phyloP scores from a whole-genome alignment of 345 rosid species.

The Citrus trifoliata region DNA sequence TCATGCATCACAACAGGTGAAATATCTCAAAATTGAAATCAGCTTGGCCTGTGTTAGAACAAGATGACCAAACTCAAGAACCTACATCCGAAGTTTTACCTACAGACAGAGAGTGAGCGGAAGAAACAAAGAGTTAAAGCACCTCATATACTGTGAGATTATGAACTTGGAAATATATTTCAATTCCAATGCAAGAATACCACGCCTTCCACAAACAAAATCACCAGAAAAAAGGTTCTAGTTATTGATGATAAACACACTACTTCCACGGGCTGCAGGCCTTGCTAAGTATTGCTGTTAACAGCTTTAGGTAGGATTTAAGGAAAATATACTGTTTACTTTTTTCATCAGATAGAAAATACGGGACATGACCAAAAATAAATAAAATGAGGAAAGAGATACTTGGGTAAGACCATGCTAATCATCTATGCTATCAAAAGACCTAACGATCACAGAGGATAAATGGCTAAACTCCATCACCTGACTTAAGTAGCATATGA shows the following conservation, averaged over 20 bases:
- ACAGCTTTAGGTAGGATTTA: neutral
- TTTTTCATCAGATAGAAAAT: neutral
- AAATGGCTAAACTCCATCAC: neutral
- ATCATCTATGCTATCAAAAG: neutral
- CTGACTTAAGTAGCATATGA: too few species aligned
- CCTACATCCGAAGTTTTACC: constrained; percentile 78
- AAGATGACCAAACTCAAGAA: neutral
- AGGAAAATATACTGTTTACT: neutral
- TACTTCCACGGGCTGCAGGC: neutral
- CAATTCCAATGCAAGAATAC: neutral
- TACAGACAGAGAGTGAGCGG: constrained; percentile 16
- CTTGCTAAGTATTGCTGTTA: neutral
- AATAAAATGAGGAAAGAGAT: neutral
- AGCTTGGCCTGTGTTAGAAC: neutral
- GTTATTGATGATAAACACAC: neutral
- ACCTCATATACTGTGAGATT: neutral
- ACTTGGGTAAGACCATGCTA: neutral
- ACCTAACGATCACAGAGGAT: neutral
- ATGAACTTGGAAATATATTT: neutral
- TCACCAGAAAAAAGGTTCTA: neutral
- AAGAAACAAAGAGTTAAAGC: neutral
- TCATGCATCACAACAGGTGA: neutral
- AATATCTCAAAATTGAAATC: neutral
- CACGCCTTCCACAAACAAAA: neutral
- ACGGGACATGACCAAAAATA: neutral